These are phyloP conservation scores for Termitomyces sp. DNA, from an alignment of 768 basidiomycete species.

Conservation along the genomic window DNA sequence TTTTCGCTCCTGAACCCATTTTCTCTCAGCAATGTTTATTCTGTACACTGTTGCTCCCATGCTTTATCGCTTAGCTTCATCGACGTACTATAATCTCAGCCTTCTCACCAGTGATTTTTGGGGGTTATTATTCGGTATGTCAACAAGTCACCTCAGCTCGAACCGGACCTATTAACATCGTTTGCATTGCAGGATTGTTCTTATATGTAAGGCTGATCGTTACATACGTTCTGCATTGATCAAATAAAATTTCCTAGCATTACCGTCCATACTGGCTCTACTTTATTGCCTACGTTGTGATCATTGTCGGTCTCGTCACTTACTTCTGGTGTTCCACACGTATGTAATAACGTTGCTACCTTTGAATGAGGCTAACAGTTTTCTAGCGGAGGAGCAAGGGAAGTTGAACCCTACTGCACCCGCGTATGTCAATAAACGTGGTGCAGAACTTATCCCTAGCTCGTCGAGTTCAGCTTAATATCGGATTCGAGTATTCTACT, in stretches of 20 bases:
- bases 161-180: background rate
- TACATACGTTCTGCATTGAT: background rate
- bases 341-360: conserved; percentile 35
- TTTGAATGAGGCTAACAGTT: conserved; percentile 4
- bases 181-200: conserved; percentile 36
- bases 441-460: conserved; percentile 6
- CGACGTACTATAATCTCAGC: conserved; percentile 82
- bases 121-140: conserved; percentile 72
- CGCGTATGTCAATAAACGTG: conserved; percentile 20
- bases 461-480: conserved; percentile 4
- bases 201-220: conserved; percentile 36
- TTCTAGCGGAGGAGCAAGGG: conserved; percentile 24
- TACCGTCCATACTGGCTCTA: conserved; percentile 87
- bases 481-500: background rate
- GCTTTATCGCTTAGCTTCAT: conserved; percentile 82
- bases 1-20: background rate
- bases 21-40: conserved; percentile 67
- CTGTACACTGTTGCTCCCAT: conserved; percentile 85
- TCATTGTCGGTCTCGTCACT: conserved; percentile 68
- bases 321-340: conserved; percentile 88
- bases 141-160: background rate
- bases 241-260: conserved; percentile 43
- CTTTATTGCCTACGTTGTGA: conserved; percentile 73
- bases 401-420: conserved; percentile 18
- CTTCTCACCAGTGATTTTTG: conserved; percentile 88